Evolutionary conservation across 805 yeast species (phyloP), one percentile per base, ranked within the genome.

Genomic region (Candida jianshihensis): DNA sequence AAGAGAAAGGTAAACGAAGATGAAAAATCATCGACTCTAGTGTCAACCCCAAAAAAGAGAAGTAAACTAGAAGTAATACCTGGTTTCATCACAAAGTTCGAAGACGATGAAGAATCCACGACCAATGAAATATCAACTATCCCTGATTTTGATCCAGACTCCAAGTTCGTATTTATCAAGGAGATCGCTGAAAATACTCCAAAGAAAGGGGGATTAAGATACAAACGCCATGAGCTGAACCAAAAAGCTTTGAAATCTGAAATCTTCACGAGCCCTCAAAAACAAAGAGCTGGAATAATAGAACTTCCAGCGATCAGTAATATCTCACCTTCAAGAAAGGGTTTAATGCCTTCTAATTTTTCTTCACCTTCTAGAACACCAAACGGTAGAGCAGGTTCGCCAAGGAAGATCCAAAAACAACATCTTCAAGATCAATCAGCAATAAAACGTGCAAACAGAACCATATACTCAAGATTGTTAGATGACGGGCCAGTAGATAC

Each of bases 361-460:
- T 19, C 33, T 1, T 47, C 60, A 25, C 59, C 54, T 26, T 43
- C 42, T 5, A 59, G 38, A 38, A 58, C 65, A 3, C 70, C 72
- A 1, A 63, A 56, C 40, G 75, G 75, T 1, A 48, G 67, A 37
- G 67, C 64, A 34, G 77, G 73, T 3, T 50, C 72, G 10, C 59
- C 60, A 15, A 67, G 74, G 11, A 78, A 78, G 4, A 16, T 49
- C 1, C 70, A 61, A 7, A 42, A 64, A 28, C 22, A 25, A 18
- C 12, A 35, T 14, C n/a, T 27, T 12, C 54, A 51, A 24, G 73
- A 75, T 38, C 51, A 54, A 30, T 62, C 73, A 3, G 83, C 83
- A 2, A 51, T 71, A 19, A 66, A 67, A 43, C 53, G 70, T 39
- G 77, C 83, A 0, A 53, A 62, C 17, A 47, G 47, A 18, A 55